Conservation (phyloP, 495 filamentous ascomycete genomes). For the Astrocystis sublimbata region DNA sequence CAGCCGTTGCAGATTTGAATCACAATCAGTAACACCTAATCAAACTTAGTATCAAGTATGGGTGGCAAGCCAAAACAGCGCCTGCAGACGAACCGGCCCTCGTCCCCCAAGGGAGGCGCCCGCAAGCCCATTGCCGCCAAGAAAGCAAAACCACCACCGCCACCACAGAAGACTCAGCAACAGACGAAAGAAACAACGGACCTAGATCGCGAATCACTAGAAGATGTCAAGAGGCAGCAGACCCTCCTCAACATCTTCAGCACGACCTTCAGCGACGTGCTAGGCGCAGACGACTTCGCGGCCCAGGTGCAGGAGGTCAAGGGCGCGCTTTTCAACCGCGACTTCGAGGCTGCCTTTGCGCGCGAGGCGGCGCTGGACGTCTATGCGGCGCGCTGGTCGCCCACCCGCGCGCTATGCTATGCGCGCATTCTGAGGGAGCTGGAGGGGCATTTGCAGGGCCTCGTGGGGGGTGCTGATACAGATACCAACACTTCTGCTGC, state of each 20-base stretch:
- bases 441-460: slow-evolving; percentile 37
- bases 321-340: slow-evolving; percentile 75
- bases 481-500: neutral
- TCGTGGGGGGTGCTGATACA: too few species aligned
- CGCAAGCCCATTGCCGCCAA: neutral
- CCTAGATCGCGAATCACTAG: neutral
- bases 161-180: neutral
- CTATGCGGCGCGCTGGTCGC: slow-evolving; percentile 87
- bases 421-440: slow-evolving; percentile 60
- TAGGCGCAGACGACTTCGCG: slow-evolving; percentile 38
- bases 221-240: slow-evolving; percentile 60
- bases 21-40: too few species aligned
- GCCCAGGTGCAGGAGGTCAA: slow-evolving; percentile 76
- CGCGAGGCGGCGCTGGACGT: slow-evolving; percentile 64
- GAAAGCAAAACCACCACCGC: neutral
- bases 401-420: slow-evolving; percentile 79
- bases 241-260: slow-evolving; percentile 76
- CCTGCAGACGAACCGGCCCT: neutral
- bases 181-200: neutral
- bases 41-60: neutral
- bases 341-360: slow-evolving; percentile 81
- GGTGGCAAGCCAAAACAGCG: slow-evolving; percentile 10
- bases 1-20: too few species aligned
- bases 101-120: neutral
- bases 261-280: slow-evolving; percentile 53